These are phyloP conservation scores for Endoconidiophora laricicola DNA, from an alignment of 2,329 filamentous ascomycete genomes.

Conservation along the genomic window DNA sequence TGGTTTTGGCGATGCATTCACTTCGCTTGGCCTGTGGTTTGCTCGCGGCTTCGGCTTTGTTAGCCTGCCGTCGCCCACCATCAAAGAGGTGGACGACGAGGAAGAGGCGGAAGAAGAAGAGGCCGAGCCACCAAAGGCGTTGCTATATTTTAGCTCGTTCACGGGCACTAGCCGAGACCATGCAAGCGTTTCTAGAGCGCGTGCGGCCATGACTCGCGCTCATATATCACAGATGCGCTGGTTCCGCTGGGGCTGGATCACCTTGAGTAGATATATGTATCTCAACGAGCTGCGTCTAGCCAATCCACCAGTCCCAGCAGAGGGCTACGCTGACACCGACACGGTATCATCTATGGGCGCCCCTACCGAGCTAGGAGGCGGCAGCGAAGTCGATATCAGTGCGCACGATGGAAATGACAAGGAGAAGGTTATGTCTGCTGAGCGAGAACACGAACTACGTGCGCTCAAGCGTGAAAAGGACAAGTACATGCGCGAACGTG, in stretches of 20 bases:
- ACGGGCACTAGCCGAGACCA: conserved; percentile 29
- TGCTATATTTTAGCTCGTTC: conserved; percentile 58
- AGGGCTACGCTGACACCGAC: neutral
- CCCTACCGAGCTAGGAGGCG: neutral
- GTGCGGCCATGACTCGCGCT: conserved; percentile 73
- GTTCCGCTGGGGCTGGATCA: conserved; percentile 96
- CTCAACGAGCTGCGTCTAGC: conserved; percentile 67
- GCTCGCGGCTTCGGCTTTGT: conserved; percentile 20
- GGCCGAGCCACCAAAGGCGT: conserved; percentile 27
- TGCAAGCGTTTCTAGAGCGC: conserved; percentile 38
- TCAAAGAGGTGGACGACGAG: conserved; percentile 13
- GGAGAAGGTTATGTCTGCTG: neutral
- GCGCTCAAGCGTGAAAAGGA: conserved; percentile 6
- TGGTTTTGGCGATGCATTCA: conserved; percentile 56
- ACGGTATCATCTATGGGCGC: conserved; percentile 2
- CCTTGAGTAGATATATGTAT: conserved; percentile 81
- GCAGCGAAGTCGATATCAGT: neutral
- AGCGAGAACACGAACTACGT: neutral
- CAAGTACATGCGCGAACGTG: conserved; percentile 6
- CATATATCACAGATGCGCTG: conserved; percentile 96
- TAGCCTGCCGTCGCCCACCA: neutral
- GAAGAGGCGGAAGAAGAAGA: conserved; percentile 18
- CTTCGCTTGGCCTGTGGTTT: conserved; percentile 46
- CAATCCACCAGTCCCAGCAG: conserved; percentile 19
- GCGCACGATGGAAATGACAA: neutral